Evolutionary conservation across 2,329 filamentous ascomycete genomes (phyloP), one percentile per base, ranked within the genome.

Genomic region (Paracamarosporium sp.): DNA sequence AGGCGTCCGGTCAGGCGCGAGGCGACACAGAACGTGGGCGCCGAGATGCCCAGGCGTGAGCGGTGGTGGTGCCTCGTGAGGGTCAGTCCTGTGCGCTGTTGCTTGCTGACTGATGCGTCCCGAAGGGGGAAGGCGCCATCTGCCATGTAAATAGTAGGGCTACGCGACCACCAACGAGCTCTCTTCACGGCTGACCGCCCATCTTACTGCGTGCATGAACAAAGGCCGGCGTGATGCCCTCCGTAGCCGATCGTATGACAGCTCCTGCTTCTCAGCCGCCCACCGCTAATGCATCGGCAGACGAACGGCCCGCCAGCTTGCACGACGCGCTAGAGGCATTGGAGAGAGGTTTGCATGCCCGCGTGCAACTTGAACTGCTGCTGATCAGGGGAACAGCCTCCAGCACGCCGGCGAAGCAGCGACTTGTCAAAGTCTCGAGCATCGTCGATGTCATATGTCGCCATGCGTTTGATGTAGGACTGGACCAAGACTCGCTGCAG

Each of bases 391-490:
- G 28, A 38, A 54, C 59, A 79, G 76, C 76, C 53, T 77, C 75
- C 20, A 69, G 46, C 30, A 71, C 68, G 17, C 85, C 90, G 0
- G 82, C 88, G 57, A 93, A 91, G 72, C 85, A 89, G 64, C 86
- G 91, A 44, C 78, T 80, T 30, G 80, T 82, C 44, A 86, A 83
- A 68, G 83, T 92, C 61, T 88, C 89, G 63, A 81, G 85, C 20
- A 80, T 86, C 15, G 83, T 92, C 47, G 86, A 91, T 71, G 84
- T 79, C 25, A 81, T 93, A 55, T 81, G 84, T 45, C 83, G 84
- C 5, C 79, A 85, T 62, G 86, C 86, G 11, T 92, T 90, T 75
- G 86, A 90, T 60, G 80, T 84, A 56, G 92, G 92, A 7, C 81
- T 95, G 51, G 79, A 86, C 38, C 81, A 84, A 6, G 79, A 83